phyloP scores from a whole-genome alignment of 202 grass and related monocot species.

The Eragrostis tef region DNA sequence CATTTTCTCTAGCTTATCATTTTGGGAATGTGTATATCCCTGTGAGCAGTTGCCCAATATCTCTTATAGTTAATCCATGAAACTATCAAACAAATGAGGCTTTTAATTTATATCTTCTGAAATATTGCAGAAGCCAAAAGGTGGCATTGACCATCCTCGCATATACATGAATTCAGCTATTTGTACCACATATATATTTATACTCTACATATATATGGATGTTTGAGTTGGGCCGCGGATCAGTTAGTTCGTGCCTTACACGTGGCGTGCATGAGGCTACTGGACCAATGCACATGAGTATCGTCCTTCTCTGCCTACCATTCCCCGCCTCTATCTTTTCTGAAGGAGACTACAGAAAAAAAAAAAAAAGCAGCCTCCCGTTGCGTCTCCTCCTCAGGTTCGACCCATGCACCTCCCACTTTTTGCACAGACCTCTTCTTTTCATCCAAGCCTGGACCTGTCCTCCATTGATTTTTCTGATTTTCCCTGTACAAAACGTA shows the following conservation, averaged over 20 bases:
- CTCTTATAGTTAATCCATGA: neutral
- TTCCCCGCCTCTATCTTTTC: too few relatives aligned
- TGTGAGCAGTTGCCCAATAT: neutral
- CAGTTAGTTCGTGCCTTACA: neutral
- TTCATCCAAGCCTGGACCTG: conserved; percentile 33
- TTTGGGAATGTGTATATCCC: neutral
- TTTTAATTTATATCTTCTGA: neutral
- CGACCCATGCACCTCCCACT: conserved; percentile 14
- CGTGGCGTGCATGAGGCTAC: conserved; percentile 12
- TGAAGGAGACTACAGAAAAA: conserved; percentile 40
- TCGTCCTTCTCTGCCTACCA: conserved; percentile 15
- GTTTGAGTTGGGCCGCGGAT: neutral
- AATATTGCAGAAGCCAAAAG: too few relatives aligned
- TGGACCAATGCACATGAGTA: conserved; percentile 15
- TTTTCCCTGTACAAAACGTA: neutral
- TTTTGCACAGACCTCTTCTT: conserved; percentile 41
- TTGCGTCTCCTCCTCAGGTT: conserved; percentile 63
- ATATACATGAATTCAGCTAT: neutral
- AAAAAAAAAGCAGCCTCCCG: conserved; percentile 59
- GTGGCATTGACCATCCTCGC: too few relatives aligned
- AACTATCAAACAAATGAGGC: neutral
- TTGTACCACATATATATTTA: too few relatives aligned
- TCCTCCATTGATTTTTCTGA: conserved; percentile 28
- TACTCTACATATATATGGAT: neutral
- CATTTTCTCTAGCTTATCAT: neutral